A percentile compares a stretch with the other conserved stretches of the same genome.
Evolutionary conservation across 352 stramenopile genomes (phyloP).

Genomic region (Phytophthora litchii): DNA sequence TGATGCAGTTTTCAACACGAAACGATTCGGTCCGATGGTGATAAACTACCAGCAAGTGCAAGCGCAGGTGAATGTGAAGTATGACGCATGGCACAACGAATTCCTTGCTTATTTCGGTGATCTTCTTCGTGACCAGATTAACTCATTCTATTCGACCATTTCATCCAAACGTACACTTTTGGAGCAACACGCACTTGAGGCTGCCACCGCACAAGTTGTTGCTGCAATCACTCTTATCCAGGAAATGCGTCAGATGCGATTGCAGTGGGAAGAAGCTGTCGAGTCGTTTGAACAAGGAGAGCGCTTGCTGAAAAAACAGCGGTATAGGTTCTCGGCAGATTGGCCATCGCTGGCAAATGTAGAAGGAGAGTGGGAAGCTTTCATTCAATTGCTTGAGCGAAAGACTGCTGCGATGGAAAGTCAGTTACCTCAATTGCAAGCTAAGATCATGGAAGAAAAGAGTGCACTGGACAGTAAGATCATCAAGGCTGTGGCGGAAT

Average conservation of each 20-base stretch:
- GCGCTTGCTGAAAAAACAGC: constrained; percentile 95
- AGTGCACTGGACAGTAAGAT: constrained; percentile 88
- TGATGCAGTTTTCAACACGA: constrained; percentile 91
- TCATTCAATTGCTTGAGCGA: constrained; percentile 89
- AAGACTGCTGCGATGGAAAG: constrained; percentile 96
- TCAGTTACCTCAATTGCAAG: constrained; percentile 96
- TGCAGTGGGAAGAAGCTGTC: constrained; percentile 77
- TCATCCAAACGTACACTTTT: constrained; percentile 88
- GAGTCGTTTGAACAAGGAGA: constrained; percentile 95
- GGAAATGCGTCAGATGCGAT: constrained; percentile 81
- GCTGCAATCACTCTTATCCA: constrained; percentile 90
- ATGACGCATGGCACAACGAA: constrained; percentile 99
- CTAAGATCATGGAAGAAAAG: constrained; percentile 97
- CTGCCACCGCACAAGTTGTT: constrained; percentile 96
- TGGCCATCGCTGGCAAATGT: constrained; percentile 98
- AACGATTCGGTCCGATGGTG: constrained; percentile 88
- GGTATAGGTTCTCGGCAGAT: constrained; percentile 94
- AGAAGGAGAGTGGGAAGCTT: constrained; percentile 96
- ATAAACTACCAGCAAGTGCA: constrained; percentile 94
- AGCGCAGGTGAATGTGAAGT: constrained; percentile 97
- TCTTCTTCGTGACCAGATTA: constrained; percentile 94
- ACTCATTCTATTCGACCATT: constrained; percentile 87
- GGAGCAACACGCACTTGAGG: constrained; percentile 96
- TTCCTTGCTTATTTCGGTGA: constrained; percentile 96
- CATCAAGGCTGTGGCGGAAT: constrained; percentile 72